Percentiles rank a stretch among this genome's conserved stretches.
These are phyloP conservation scores for Aristolochia contorta DNA, from an alignment of 164 flowering plant species.

Conservation along the genomic window DNA sequence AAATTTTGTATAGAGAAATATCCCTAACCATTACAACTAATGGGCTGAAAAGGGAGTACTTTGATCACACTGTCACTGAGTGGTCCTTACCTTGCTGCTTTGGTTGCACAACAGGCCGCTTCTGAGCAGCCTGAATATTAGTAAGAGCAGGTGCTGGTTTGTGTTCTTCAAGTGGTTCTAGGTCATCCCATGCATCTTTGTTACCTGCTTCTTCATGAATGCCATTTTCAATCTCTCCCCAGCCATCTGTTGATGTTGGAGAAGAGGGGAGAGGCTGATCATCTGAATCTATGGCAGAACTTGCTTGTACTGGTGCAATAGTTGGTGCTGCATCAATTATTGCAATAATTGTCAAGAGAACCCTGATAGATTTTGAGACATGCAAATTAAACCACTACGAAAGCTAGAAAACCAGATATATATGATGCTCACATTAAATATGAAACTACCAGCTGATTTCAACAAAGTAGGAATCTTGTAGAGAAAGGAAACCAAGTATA, in stretches of 20 bases:
- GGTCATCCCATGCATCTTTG: slow-evolving; percentile 95
- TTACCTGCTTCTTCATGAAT: slow-evolving; percentile 46
- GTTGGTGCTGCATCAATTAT: slow-evolving; percentile 30
- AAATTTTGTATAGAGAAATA: too few species aligned
- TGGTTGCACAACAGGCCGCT: slow-evolving; percentile 69
- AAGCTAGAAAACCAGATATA: background rate
- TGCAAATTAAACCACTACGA: background rate
- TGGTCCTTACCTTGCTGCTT: slow-evolving; percentile 52
- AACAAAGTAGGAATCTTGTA: background rate
- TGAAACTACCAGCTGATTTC: background rate
- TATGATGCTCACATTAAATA: background rate
- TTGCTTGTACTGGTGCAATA: slow-evolving; percentile 26
- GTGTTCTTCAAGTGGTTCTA: slow-evolving; percentile 78
- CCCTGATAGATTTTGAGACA: background rate
- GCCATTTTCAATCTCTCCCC: slow-evolving; percentile 96
- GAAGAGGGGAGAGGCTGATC: slow-evolving; percentile 62
- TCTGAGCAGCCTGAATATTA: slow-evolving; percentile 90
- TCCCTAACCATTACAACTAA: too few species aligned
- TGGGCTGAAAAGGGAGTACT: too few species aligned
- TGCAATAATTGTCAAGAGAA: slow-evolving; percentile 12
- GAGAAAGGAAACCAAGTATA: background rate
- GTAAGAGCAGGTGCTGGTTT: slow-evolving; percentile 74
- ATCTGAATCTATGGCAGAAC: slow-evolving; percentile 26
- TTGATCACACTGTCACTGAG: too few species aligned
- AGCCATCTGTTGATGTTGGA: slow-evolving; percentile 90